Percentiles rank a stretch among this genome's conserved stretches.
Conservation (phyloP, 148 eudicot species). For the Silene uniflora region DNA sequence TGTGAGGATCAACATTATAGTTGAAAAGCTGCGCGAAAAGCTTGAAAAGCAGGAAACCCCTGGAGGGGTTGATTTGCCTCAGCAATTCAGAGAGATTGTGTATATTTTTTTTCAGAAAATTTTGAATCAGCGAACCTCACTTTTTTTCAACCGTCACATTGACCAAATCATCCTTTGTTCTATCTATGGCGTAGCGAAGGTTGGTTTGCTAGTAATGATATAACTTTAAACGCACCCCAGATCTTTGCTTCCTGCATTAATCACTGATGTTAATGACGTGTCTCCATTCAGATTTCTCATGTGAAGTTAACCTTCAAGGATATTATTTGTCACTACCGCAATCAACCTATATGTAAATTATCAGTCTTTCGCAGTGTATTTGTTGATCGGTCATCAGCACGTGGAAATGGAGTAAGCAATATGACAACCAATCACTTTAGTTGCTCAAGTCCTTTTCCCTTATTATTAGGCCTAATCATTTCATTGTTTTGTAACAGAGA, state of each 20-base stretch:
- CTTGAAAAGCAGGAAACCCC: neutral
- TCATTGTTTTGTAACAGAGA: constrained; percentile 42
- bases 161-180: constrained; percentile 93
- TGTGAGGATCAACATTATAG: constrained; percentile 88
- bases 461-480: constrained; percentile 16
- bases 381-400: constrained; percentile 77
- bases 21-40: constrained; percentile 64
- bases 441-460: neutral
- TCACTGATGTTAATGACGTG: constrained; percentile 5
- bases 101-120: constrained; percentile 81
- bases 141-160: constrained; percentile 82
- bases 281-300: constrained; percentile 68
- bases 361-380: constrained; percentile 83
- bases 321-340: constrained; percentile 75
- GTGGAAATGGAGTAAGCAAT: constrained; percentile 56
- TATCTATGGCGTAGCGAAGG: constrained; percentile 97
- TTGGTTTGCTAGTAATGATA: constrained; percentile 23
- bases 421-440: neutral
- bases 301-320: constrained; percentile 68
- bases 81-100: constrained; percentile 73
- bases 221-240: no score
- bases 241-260: neutral
- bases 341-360: constrained; percentile 86
- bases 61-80: constrained; percentile 32
- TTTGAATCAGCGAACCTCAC: constrained; percentile 58